Base-by-base conservation (phyloP, 768 basidiomycete species). In the Lentinula lateritia region DNA sequence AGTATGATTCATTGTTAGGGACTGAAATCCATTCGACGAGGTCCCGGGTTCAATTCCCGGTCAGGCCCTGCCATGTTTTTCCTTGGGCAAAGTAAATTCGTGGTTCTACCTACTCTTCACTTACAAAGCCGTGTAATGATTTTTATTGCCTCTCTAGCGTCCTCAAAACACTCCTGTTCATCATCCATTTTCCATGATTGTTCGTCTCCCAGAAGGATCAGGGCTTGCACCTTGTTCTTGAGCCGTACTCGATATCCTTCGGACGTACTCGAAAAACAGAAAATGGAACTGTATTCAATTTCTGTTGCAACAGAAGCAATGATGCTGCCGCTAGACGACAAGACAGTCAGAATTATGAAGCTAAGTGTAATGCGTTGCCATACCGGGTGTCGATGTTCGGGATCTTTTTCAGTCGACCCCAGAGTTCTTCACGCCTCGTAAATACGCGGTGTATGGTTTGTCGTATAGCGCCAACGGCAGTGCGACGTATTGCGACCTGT, bases 201-300 rank as follows among this genome's bases (percentile, higher is more conserved):
- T 1, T 66, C 57, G 6, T 69, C 61, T 9, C 68, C 59, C 8
- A 83, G 68, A 13, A 64, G 65, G 12, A 65, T 68, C n/a, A 87
- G 74, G 4, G 70, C 75, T 0, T 68, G 67, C 4, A 75, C 63
- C 52, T 73, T 76, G 10, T 63, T 65, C 1, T 58, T 46, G 1
- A 79, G 66, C 2, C 80, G 79, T 5, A 48, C 63, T 15, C 67
- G 66, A 64, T 90, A 89, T 8, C 86, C 86, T 2, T 72, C 70
- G 8, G 68, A 64, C 0, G 84, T 86, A 46, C 77, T 78, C 15
- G 80, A 81, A 73, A 86, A 77, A 0, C 78, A 75, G 46, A 81
- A 75, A 1, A 73, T 74, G 4, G 62, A 70, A 39, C 28, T 50
- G 61, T 80, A 78, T 61, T 89, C 88, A 7, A 86, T 69, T 36